phyloP scores from a whole-genome alignment of 371 early-diverging fungal species.

The Mycotypha africana region DNA sequence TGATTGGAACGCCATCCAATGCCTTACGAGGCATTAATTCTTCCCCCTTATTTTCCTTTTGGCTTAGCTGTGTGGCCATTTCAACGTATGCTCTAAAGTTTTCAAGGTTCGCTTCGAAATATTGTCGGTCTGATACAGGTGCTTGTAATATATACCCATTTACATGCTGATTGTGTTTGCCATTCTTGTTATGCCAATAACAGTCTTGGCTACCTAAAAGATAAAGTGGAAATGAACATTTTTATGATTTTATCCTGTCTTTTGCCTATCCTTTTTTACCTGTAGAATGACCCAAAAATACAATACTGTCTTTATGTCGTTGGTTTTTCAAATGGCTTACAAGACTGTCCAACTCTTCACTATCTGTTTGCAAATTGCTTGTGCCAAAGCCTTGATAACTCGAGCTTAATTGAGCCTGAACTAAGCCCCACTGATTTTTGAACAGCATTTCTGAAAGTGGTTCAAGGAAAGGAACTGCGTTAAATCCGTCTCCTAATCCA shows the following conservation, averaged over 20 bases:
- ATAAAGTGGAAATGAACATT: neutral
- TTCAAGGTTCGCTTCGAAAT: conserved; percentile 16
- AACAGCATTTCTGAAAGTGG: conserved; percentile 6
- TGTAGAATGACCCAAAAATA: conserved; percentile 53
- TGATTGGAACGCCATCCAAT: conserved; percentile 25
- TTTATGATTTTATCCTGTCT: no score
- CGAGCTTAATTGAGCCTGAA: conserved; percentile 47
- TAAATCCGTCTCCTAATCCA: conserved; percentile 46
- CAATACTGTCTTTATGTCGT: conserved; percentile 31
- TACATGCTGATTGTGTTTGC: conserved; percentile 21
- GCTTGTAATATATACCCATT: conserved; percentile 46
- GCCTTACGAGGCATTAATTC: conserved; percentile 39
- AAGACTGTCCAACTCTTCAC: conserved; percentile 35
- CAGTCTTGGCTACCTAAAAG: conserved; percentile 43
- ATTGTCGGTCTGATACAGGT: conserved; percentile 50
- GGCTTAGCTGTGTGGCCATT: conserved; percentile 27
- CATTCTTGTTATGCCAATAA: conserved; percentile 37
- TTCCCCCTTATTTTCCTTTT: conserved; percentile 27
- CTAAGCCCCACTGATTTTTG: conserved; percentile 28
- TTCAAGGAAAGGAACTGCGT: conserved; percentile 40
- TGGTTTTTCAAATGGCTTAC: conserved; percentile 25
- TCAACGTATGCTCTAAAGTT: conserved; percentile 20
- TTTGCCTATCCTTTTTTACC: conserved; percentile 6
- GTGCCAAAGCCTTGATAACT: conserved; percentile 47
- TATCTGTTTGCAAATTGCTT: conserved; percentile 33